Base-by-base conservation (phyloP, 805 yeast genomes). In the Lipomyces mesembrius region DNA sequence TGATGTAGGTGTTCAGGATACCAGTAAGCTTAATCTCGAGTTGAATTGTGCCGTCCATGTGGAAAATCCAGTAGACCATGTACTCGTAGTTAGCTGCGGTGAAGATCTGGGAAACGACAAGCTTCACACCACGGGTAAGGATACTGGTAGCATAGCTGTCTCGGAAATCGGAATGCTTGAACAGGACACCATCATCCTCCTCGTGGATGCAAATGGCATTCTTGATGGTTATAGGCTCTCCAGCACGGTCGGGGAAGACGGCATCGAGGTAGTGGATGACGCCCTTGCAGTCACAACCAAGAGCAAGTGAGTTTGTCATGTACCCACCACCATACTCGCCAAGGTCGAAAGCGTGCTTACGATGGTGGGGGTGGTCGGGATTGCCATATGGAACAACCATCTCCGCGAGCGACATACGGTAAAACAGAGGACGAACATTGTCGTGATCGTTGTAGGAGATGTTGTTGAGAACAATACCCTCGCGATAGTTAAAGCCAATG, bases 311-410 rank as follows among this genome's bases (percentile, higher is more conserved):
- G 79, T 90, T 90, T 62, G 95, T 88, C 87, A 90, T 87, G 81
- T 86, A 86, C 75, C 95, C 95, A 69, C 92, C 94, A 80, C 95
- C 95, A 77, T 89, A 89, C 78, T 90, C 95, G 77, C 95, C 95
- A 72, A 90, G 86, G 79, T 90, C 95, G 79, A 90, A 85, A 56
- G 95, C 95, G 74, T 90, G 95, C 79, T 90, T 90, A 80, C 95
- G 84, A 76, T 89, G 92, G 77, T 89, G 94, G 64, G 92, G 93
- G 80, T 83, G 87, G 71, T 85, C 88, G 66, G 95, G 95, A 69
- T 83, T 82, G 63, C 95, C 95, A 75, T 90, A 90, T 29, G 95
- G 95, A 67, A 90, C 95, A 79, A 90, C 87, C 94, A 90, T 89
- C 80, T 89, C 95, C 51, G 89, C 82, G 67, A 89, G 80, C 2